Evolutionary conservation across 1,139 yeast genomes (phyloP).

Genomic region (Yamadazyma conglobata): DNA sequence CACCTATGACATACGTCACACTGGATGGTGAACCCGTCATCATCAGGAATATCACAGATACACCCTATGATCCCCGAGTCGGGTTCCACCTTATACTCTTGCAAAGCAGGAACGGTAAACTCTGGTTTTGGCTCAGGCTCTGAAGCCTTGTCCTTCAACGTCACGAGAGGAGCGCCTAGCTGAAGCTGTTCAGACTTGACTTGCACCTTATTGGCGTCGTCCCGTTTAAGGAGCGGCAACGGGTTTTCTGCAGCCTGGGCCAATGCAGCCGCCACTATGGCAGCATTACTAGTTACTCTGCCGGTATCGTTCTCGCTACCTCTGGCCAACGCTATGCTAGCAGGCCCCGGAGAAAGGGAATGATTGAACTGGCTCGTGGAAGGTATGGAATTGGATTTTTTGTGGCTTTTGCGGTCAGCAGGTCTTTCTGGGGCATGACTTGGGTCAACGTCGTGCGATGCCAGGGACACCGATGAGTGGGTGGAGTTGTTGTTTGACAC

Average conservation of each 20-base stretch:
- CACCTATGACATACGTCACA: constrained; percentile 90
- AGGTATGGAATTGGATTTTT: constrained; percentile 3
- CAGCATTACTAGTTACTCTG: constrained; percentile 41
- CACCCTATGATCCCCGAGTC: constrained; percentile 88
- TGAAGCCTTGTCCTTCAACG: too few relatives aligned
- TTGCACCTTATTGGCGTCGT: constrained; percentile 3
- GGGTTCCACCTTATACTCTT: constrained; percentile 60
- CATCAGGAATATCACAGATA: constrained; percentile 83
- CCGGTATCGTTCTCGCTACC: constrained; percentile 32
- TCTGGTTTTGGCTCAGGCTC: too few relatives aligned
- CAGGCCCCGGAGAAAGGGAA: constrained; percentile 18
- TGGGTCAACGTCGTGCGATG: not conserved
- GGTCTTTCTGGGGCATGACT: not conserved
- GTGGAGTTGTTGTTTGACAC: not conserved
- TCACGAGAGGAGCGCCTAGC: too few relatives aligned
- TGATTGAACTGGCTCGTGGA: constrained; percentile 4
- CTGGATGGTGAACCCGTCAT: constrained; percentile 93
- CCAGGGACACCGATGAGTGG: not conserved
- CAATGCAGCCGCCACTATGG: constrained; percentile 67
- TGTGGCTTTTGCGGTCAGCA: constrained; percentile 3
- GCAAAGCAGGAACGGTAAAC: constrained; percentile 28
- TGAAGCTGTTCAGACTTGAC: not conserved
- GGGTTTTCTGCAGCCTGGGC: constrained; percentile 73
- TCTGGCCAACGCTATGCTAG: constrained; percentile 42
- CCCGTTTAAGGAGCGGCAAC: constrained; percentile 37